Conservation (phyloP, 139 green algal species). For the Chlamydomonas incerta region DNA sequence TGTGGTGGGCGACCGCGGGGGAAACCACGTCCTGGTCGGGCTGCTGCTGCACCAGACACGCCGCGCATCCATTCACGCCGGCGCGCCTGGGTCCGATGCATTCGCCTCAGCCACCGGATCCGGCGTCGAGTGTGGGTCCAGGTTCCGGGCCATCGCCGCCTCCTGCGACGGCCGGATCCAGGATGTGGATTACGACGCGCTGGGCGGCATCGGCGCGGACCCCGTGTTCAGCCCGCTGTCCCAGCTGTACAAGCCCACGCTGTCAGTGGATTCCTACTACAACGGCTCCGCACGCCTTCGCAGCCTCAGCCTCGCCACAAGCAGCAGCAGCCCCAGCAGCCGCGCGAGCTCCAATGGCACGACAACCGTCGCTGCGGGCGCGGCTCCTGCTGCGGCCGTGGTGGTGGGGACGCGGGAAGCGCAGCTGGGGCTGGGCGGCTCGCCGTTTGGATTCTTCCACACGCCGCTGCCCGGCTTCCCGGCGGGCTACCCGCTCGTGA, state of each 20-base stretch:
- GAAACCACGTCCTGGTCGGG: background rate
- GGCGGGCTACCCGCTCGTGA: background rate
- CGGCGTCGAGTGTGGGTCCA: background rate
- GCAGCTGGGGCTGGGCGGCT: background rate
- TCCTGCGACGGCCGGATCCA: background rate
- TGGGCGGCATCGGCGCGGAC: background rate
- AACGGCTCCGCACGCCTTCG: background rate
- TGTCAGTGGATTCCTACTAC: background rate
- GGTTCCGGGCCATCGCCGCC: background rate
- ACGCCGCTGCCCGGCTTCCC: background rate
- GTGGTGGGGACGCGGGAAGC: background rate
- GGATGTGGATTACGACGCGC: background rate
- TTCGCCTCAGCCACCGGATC: too few relatives aligned
- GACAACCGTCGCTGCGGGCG: too few relatives aligned
- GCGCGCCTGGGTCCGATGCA: background rate
- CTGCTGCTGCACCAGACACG: background rate
- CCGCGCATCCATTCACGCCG: background rate
- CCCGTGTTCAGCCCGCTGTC: background rate
- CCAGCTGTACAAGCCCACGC: background rate
- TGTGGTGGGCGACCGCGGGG: background rate
- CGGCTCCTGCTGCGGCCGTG: background rate
- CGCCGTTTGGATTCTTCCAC: background rate
- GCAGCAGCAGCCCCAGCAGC: too few relatives aligned
- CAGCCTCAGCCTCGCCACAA: too few relatives aligned
- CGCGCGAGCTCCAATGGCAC: too few relatives aligned